Evolutionary conservation across 2,329 filamentous ascomycete species (phyloP), one percentile per base, ranked within the genome.

Genomic region (Chaetomiaceae sp.): DNA sequence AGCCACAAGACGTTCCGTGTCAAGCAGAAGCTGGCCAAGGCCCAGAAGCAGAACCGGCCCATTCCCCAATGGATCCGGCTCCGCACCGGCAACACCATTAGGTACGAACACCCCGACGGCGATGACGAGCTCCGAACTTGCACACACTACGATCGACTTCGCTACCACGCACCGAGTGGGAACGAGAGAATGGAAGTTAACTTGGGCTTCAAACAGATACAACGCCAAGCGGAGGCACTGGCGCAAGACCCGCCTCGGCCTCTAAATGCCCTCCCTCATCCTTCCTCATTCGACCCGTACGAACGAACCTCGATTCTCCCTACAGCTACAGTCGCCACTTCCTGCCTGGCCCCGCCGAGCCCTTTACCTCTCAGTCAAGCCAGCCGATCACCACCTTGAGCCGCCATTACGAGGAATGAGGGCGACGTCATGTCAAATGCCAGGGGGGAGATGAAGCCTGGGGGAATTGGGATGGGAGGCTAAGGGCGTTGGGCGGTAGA

Each of bases 11-110:
- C 91, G 75, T 99, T 99, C 91, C 89, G 91, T 77, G 96, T 91
- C 80, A 99, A 99, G 91, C 88, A 95, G 80, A 99, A 99, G 94
- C 91, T 99, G 82, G 94, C 94, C 75, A 96, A 92, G 85, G 94
- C 94, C 75, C 92, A 97, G 85, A 97, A 96, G 87, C 92, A 97
- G 84, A 99, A 99, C 88, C 88, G 94, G 76, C 94, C 94, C 69
- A 96, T 99, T 76, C 94, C 94, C 66, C 94, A 99, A 84, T 99
- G 94, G 94, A 97, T 99, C 76, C 88, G 94, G 75, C 86, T 99
- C 73, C 88, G 92, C 77, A 97, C 94, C 71, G 88, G 86, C 79
- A 99, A 99, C 87, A 96, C 91, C 80, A 96, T 99, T 82, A 89
- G 92, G 94, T 99, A 90, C 80, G 87, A 79, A 50, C 20, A 9